Evolutionary conservation across 192 early-diverging fungal genomes (phyloP).

Genomic region (Coemansia sp.): DNA sequence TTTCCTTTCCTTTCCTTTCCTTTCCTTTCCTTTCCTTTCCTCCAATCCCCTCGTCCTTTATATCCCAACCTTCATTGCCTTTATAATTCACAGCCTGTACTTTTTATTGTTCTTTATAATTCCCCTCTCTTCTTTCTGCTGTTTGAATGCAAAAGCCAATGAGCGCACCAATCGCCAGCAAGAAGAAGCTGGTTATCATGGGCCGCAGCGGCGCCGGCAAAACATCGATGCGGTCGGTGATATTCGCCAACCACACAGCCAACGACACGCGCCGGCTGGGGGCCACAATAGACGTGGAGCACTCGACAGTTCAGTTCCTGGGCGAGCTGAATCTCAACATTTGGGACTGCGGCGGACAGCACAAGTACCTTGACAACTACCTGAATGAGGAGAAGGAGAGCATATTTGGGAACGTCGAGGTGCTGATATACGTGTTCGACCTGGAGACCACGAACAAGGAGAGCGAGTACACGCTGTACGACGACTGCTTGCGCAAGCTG

Average conservation of each 20-base stretch:
- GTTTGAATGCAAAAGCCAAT: neutral
- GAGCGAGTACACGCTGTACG: slow-evolving; percentile 89
- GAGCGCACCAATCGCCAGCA: slow-evolving; percentile 6
- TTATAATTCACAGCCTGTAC: neutral
- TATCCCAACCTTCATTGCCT: no score
- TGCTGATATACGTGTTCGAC: slow-evolving; percentile 99
- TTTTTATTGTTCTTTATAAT: neutral
- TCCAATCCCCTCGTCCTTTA: neutral
- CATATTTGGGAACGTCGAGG: slow-evolving; percentile 97
- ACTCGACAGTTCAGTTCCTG: slow-evolving; percentile 92
- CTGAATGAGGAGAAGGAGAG: slow-evolving; percentile 88
- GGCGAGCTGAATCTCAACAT: slow-evolving; percentile 95
- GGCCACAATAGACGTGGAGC: slow-evolving; percentile 97
- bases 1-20: slow-evolving; percentile 1
- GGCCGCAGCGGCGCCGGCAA: slow-evolving; percentile 96
- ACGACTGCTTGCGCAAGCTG: slow-evolving; percentile 84
- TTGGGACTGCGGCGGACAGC: slow-evolving; percentile 96
- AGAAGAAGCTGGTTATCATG: slow-evolving; percentile 91
- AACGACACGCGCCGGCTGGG: slow-evolving; percentile 92
- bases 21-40: slow-evolving; percentile 11
- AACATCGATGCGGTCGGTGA: slow-evolving; percentile 98
- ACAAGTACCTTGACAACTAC: slow-evolving; percentile 98
- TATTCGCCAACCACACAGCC: slow-evolving; percentile 97
- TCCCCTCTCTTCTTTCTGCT: neutral
- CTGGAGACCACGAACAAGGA: slow-evolving; percentile 88